These are phyloP conservation scores for Grigorovia humatica DNA, from an alignment of 805 yeast species.

Conservation along the genomic window DNA sequence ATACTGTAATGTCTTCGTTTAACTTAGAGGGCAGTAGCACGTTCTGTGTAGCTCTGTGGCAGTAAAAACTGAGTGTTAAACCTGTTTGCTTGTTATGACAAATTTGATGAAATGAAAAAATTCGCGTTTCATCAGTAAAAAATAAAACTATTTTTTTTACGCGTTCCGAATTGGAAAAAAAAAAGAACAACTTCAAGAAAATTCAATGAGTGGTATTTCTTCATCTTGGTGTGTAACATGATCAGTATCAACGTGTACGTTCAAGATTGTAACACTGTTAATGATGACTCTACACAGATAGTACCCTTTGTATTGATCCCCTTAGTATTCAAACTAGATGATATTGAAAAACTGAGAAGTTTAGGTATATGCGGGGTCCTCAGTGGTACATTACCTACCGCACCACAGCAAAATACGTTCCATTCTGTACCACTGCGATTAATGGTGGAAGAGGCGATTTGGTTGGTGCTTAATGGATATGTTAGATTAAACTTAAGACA, in stretches of 20 bases:
- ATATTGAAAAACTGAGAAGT: slow-evolving; percentile 44
- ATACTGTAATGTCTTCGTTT: too few relatives aligned
- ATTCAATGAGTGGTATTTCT: not conserved
- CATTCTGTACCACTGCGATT: slow-evolving; percentile 74
- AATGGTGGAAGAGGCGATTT: slow-evolving; percentile 60
- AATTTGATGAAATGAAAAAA: too few relatives aligned
- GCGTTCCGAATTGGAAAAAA: not conserved
- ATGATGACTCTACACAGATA: not conserved
- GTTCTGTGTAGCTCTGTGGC: too few relatives aligned
- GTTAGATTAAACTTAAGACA: slow-evolving; percentile 30
- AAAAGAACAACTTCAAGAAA: too few relatives aligned
- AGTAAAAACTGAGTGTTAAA: not conserved
- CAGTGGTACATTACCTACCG: slow-evolving; percentile 72
- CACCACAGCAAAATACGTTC: slow-evolving; percentile 91
- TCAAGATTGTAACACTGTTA: not conserved
- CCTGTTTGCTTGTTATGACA: too few relatives aligned
- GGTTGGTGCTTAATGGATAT: slow-evolving; percentile 40
- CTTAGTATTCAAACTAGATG: slow-evolving; percentile 48
- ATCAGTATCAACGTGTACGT: not conserved
- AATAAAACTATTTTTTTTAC: not conserved
- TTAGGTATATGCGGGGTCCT: slow-evolving; percentile 67
- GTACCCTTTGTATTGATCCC: slow-evolving; percentile 27
- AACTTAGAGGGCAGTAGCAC: too few relatives aligned
- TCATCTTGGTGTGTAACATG: not conserved
- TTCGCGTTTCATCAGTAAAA: too few relatives aligned